Percentiles rank a stretch among this genome's conserved stretches.
phyloP scores from a whole-genome alignment of 2,329 filamentous ascomycete genomes.

The Xylaria multiplex region DNA sequence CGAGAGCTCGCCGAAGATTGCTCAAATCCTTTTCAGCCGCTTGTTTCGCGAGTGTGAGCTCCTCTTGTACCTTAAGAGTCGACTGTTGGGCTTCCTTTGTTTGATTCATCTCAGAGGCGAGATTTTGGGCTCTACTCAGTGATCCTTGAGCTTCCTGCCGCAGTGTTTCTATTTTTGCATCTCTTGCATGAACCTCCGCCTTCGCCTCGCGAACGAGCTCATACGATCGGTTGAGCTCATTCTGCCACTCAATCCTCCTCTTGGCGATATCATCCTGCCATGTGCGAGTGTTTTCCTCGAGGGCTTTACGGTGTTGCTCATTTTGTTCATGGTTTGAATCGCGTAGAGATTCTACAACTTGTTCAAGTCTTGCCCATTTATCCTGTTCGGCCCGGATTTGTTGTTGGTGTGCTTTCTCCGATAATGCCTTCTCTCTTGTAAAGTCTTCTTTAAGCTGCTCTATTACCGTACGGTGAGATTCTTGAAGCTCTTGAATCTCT shows the following conservation, averaged over 20 bases:
- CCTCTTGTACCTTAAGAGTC: neutral
- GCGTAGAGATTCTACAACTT: neutral
- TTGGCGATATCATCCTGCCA: constrained; percentile 1
- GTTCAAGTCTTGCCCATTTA: constrained; percentile 9
- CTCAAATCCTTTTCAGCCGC: neutral
- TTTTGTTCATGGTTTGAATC: constrained; percentile 17
- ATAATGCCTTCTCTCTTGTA: neutral
- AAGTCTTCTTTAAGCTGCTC: constrained; percentile 1
- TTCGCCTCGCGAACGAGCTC: neutral
- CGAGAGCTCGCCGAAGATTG: neutral
- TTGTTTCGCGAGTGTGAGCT: neutral
- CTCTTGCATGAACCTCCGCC: neutral
- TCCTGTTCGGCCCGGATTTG: neutral
- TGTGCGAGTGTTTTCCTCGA: constrained; percentile 9
- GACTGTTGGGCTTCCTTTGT: neutral
- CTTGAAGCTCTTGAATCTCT: constrained; percentile 6
- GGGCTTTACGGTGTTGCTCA: neutral
- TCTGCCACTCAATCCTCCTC: constrained; percentile 12
- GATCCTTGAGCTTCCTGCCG: neutral
- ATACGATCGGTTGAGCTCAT: constrained; percentile 7
- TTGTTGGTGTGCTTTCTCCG: constrained; percentile 2
- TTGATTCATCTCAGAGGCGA: constrained; percentile 2
- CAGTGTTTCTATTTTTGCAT: neutral
- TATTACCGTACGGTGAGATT: neutral
- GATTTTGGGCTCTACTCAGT: neutral